A percentile compares a stretch with the other conserved stretches of the same genome.
phyloP scores from a whole-genome alignment of 371 early-diverging fungal genomes.

The Lichtheimia ramosa region DNA sequence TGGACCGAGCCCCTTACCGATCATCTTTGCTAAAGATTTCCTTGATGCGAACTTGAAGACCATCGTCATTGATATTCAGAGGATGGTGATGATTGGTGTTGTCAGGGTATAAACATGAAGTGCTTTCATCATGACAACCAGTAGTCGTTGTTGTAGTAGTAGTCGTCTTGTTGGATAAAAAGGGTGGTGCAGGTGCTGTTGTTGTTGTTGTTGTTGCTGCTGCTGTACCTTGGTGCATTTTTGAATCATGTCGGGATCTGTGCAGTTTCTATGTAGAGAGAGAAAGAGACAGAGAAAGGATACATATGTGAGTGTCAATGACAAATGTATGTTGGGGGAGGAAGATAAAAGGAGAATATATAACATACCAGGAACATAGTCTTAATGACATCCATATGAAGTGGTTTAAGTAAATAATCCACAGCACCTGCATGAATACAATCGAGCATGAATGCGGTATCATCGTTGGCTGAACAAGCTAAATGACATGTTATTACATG shows the following conservation, averaged over 20 bases:
- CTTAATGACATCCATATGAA: conserved; percentile 49
- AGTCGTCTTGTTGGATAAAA: conserved; percentile 2
- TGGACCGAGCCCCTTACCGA: conserved; percentile 11
- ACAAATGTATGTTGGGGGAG: not conserved
- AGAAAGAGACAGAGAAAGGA: not conserved
- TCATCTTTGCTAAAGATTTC: conserved; percentile 26
- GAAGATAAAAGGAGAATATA: not conserved
- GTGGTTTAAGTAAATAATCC: conserved; percentile 56
- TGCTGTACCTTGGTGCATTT: conserved; percentile 12
- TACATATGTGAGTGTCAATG: not conserved
- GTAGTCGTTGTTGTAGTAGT: not conserved
- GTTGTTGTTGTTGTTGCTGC: conserved; percentile 7
- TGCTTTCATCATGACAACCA: too few relatives aligned
- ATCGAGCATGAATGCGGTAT: conserved; percentile 33
- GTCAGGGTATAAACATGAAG: conserved; percentile 5
- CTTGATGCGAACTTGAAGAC: conserved; percentile 22
- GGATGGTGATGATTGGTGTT: too few relatives aligned
- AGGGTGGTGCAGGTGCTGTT: conserved; percentile 5
- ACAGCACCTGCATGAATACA: conserved; percentile 56
- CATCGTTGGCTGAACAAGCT: conserved; percentile 40
- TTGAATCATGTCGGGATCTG: conserved; percentile 17
- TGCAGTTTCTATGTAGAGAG: conserved; percentile 15
- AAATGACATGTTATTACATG: not conserved
- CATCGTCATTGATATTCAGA: conserved; percentile 4
- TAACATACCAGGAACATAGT: conserved; percentile 55